Base-by-base conservation (phyloP, 345 rosid species). In the Garcia nutans region DNA sequence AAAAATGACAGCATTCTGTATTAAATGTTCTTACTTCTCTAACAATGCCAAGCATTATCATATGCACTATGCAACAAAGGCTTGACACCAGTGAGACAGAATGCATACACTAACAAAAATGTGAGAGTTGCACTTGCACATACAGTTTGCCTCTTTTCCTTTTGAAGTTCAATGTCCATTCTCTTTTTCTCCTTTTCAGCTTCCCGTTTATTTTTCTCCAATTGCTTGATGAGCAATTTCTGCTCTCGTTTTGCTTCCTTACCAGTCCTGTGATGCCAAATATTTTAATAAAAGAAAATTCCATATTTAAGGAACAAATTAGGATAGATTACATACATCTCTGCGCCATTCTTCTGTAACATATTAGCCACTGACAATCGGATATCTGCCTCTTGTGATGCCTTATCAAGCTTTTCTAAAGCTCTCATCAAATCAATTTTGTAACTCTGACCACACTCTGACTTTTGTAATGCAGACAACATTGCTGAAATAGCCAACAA, bases 101-200 rank as follows among this genome's bases (percentile, higher is more conserved):
- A 59, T 76, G 42, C n/a, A 17, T 11, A 11, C 26, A 44, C 9
- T 7, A 2, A 8, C 6, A 68, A 23, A 60, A 72, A 22, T 28
- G 23, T 19, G 59, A 64, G 59, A 64, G 5, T 72, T 72, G 58
- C 72, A 76, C 88, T 72, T 72, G 58, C 72, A 76, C 88, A 74
- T 74, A 93, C 97, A 65, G 56, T 82, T 84, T 83, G 93, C 77
- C 80, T 49, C 78, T 77, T 92, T 80, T 92, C 92, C 83, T 88
- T 93, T 44, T 76, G 82, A 44, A 81, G 70, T 77, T 93, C 88
- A 59, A 92, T 88, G 13, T 92, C 92, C 77, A 86, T 81, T 83
- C 83, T 89, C 84, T 83, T 96, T 82, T 88, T 91, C 85, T 93
- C 95, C 80, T 87, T 93, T 81, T 90, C 97, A 78, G 78, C 85